Evolutionary conservation across 2,329 filamentous ascomycete species (phyloP).

Genomic region (Periconia sp.): DNA sequence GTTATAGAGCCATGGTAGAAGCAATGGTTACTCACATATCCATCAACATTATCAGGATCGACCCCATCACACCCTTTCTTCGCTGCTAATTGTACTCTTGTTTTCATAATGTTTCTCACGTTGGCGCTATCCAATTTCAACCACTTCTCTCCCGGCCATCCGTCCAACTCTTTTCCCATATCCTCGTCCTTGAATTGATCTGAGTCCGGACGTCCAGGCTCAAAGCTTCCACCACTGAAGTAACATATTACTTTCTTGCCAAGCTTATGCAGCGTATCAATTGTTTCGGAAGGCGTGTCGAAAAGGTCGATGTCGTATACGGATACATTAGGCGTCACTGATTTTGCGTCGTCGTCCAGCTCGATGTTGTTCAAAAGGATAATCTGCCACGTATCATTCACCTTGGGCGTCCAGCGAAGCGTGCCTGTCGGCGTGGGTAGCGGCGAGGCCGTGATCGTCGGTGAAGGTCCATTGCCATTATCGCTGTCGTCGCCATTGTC

Average conservation of each 20-base stretch:
- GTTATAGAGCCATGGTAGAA: not conserved
- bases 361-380: constrained; percentile 56
- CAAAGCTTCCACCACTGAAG: constrained; percentile 74
- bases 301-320: constrained; percentile 70
- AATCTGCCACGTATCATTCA: constrained; percentile 67
- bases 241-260: constrained; percentile 74
- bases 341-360: constrained; percentile 35
- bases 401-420: constrained; percentile 59
- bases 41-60: constrained; percentile 75
- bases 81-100: constrained; percentile 64
- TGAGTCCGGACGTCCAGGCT: constrained; percentile 67
- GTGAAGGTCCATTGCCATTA: constrained; percentile 15
- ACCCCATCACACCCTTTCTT: constrained; percentile 71
- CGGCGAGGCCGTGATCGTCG: constrained; percentile 29
- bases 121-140: constrained; percentile 62
- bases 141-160: constrained; percentile 73
- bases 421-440: constrained; percentile 32
- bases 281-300: constrained; percentile 55
- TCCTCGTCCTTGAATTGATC: constrained; percentile 61
- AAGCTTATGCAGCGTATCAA: constrained; percentile 55
- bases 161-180: constrained; percentile 63
- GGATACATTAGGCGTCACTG: constrained; percentile 57
- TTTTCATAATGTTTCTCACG: constrained; percentile 69
- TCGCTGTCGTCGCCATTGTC: constrained; percentile 27
- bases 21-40: constrained; percentile 55